These are phyloP conservation scores for Nigrospora osmanthi DNA, from an alignment of 2,329 filamentous ascomycete species.

Conservation along the genomic window DNA sequence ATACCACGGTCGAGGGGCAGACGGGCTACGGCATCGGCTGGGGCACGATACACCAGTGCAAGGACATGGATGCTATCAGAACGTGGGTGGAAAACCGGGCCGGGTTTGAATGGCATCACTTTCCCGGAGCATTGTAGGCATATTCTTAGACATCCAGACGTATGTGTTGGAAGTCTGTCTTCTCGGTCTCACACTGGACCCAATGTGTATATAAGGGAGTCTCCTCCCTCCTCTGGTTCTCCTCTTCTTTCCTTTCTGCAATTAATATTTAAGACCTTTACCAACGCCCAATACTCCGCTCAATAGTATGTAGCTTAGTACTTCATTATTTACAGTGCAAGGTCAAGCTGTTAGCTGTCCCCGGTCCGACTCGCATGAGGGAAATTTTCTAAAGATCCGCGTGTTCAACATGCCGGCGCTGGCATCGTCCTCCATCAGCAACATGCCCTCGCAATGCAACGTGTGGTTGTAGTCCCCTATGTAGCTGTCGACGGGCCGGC, in stretches of 20 bases:
- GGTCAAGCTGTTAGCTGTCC: background rate
- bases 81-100: background rate
- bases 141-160: background rate
- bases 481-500: conserved; percentile 10
- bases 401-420: conserved; percentile 6
- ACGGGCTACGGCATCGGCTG: background rate
- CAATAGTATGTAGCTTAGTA: too few species aligned
- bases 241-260: too few species aligned
- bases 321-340: background rate
- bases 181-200: too few species aligned
- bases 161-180: too few species aligned
- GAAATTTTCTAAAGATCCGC: conserved; percentile 7
- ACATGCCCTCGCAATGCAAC: conserved; percentile 9
- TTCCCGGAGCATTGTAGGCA: background rate
- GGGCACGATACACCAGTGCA: conserved; percentile 1
- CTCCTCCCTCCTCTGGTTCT: too few species aligned
- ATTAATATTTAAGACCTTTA: too few species aligned
- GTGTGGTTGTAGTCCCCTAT: conserved; percentile 11
- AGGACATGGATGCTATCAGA: background rate
- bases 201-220: too few species aligned
- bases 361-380: background rate
- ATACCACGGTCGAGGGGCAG: background rate
- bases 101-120: background rate
- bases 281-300: too few species aligned
- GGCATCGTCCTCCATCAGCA: conserved; percentile 6